A percentile compares a stretch with the other conserved stretches of the same genome.
These are phyloP conservation scores for Hemileccinum impolitum DNA, from an alignment of 768 basidiomycete species.

Conservation along the genomic window DNA sequence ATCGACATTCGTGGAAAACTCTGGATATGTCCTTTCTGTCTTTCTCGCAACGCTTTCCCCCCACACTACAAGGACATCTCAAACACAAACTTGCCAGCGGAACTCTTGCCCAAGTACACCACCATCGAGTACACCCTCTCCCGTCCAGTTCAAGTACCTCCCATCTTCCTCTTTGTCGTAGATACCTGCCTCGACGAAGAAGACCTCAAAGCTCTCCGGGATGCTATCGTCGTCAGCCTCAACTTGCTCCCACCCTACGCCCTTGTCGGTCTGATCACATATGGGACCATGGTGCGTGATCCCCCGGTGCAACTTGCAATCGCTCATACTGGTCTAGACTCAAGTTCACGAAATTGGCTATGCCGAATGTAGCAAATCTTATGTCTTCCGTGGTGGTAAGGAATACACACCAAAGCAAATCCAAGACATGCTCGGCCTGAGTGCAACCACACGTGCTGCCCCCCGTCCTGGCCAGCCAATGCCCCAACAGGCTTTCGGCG, in stretches of 20 bases:
- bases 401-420: conserved; percentile 96
- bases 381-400: conserved; percentile 97
- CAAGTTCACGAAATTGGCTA: conserved; percentile 99
- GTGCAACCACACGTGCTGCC: conserved; percentile 73
- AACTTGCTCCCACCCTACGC: conserved; percentile 91
- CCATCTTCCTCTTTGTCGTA: conserved; percentile 95
- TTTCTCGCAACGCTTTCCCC: conserved; percentile 95
- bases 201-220: conserved; percentile 91
- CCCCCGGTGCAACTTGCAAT: neutral
- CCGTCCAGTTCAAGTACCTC: conserved; percentile 87
- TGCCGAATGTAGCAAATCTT: conserved; percentile 93
- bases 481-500: conserved; percentile 77
- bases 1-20: conserved; percentile 98
- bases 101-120: conserved; percentile 96
- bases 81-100: conserved; percentile 92
- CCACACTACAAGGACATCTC: conserved; percentile 99
- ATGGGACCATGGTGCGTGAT: conserved; percentile 85
- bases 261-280: conserved; percentile 94
- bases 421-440: conserved; percentile 91
- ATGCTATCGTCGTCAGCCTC: conserved; percentile 92
- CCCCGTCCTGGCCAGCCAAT: conserved; percentile 84
- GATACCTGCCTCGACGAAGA: conserved; percentile 97
- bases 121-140: conserved; percentile 99
- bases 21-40: conserved; percentile 99
- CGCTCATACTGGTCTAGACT: conserved; percentile 48